A percentile compares a stretch with the other conserved stretches of the same genome.
phyloP scores from a whole-genome alignment of 176 grass and related monocot species.

The Secale cereale region DNA sequence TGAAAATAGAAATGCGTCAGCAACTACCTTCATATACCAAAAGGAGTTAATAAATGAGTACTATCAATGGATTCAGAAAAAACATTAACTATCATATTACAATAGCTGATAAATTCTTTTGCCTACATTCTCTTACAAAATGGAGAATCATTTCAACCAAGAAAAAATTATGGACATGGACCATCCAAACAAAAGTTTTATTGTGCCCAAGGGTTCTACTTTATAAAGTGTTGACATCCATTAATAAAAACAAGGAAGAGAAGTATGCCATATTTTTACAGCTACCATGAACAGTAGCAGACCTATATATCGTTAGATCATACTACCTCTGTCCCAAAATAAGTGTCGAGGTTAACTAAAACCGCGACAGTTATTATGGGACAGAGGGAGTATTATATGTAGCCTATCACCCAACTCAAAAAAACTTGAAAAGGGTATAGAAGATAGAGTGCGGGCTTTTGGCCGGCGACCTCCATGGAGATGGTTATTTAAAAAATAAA shows the following conservation, averaged over 20 bases:
- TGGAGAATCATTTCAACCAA: background rate
- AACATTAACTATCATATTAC: background rate
- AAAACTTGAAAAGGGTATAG: background rate
- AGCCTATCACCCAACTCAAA: background rate
- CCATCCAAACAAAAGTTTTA: background rate
- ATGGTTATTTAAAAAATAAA: no score
- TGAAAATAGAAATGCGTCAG: constrained; percentile 16
- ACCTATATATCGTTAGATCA: background rate
- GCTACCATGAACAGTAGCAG: background rate
- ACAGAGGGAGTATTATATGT: background rate
- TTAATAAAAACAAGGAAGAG: background rate
- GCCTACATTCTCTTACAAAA: background rate
- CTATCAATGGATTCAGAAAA: background rate
- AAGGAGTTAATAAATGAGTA: background rate
- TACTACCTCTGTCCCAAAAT: no score
- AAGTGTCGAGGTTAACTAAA: no score
- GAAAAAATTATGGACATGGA: background rate
- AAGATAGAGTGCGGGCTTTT: no score
- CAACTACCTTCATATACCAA: background rate
- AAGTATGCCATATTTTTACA: background rate
- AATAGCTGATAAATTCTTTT: background rate
- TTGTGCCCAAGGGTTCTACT: background rate
- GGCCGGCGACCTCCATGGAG: no score
- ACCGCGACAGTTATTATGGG: no score
- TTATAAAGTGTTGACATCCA: background rate